A percentile compares a stretch with the other conserved stretches of the same genome.
These are phyloP conservation scores for Stevia rebaudiana DNA, from an alignment of 140 eudicot genomes.

Conservation along the genomic window DNA sequence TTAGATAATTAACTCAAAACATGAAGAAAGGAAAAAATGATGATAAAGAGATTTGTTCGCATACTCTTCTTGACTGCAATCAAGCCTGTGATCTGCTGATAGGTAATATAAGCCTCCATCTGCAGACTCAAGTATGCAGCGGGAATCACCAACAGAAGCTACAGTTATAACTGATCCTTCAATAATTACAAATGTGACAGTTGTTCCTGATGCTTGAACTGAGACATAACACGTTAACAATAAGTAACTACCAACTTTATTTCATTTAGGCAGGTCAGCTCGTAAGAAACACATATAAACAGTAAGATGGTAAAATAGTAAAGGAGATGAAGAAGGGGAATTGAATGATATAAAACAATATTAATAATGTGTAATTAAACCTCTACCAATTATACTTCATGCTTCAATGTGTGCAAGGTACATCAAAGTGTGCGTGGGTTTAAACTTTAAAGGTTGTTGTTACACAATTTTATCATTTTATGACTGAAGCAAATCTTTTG, in stretches of 20 bases:
- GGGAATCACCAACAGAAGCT: slow-evolving; percentile 99
- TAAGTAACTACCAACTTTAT: slow-evolving; percentile 11
- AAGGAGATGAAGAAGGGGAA: not conserved
- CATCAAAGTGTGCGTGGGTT: not conserved
- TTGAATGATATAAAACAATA: not conserved
- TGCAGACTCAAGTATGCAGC: slow-evolving; percentile 90
- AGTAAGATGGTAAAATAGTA: not conserved
- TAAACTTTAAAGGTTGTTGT: not conserved
- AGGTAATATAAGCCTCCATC: slow-evolving; percentile 87
- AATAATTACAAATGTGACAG: slow-evolving; percentile 86
- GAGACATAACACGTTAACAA: slow-evolving; percentile 23
- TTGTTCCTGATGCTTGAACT: slow-evolving; percentile 87
- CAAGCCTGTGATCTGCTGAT: slow-evolving; percentile 99
- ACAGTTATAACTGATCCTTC: slow-evolving; percentile 95
- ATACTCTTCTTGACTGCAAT: slow-evolving; percentile 83
- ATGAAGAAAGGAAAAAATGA: too few species aligned
- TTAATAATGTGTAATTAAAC: not conserved
- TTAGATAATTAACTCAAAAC: slow-evolving; percentile 6
- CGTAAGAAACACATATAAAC: not conserved
- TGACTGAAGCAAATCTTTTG: not conserved
- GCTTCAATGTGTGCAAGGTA: not conserved
- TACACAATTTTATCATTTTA: not conserved
- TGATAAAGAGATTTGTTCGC: slow-evolving; percentile 24
- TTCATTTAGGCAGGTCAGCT: not conserved
- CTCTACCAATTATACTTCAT: not conserved